Conservation (phyloP, 805 yeast species). For the Ogataea kodamae region DNA sequence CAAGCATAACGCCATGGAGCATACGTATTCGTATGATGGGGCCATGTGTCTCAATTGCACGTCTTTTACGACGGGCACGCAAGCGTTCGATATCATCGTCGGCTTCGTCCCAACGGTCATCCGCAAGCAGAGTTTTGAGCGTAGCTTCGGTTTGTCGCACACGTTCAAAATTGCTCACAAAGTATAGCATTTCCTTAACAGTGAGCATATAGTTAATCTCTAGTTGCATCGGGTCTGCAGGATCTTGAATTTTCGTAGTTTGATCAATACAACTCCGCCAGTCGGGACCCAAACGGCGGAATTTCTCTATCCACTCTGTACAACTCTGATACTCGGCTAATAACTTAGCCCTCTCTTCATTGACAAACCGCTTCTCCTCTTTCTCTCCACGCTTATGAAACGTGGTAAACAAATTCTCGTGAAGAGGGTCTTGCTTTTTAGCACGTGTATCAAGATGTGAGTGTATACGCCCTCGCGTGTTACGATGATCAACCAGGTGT, state of each 20-base stretch:
- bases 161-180: slow-evolving; percentile 36
- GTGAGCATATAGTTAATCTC: slow-evolving; percentile 50
- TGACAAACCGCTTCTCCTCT: slow-evolving; percentile 59
- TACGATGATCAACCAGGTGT: slow-evolving; percentile 19
- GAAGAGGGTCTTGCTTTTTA: slow-evolving; percentile 40
- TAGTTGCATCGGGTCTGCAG: slow-evolving; percentile 47
- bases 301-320: slow-evolving; percentile 40
- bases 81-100: slow-evolving; percentile 15
- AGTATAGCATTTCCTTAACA: slow-evolving; percentile 40
- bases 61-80: slow-evolving; percentile 9
- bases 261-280: slow-evolving; percentile 11
- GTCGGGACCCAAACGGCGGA: slow-evolving; percentile 21
- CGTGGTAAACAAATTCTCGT: slow-evolving; percentile 39
- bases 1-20: slow-evolving; percentile 36
- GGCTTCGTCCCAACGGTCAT: slow-evolving; percentile 30
- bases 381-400: slow-evolving; percentile 60
- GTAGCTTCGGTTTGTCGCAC: slow-evolving; percentile 37
- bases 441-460: not conserved
- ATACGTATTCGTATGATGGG: slow-evolving; percentile 37
- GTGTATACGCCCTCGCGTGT: slow-evolving; percentile 2
- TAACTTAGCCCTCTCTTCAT: slow-evolving; percentile 50
- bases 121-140: slow-evolving; percentile 29
- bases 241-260: slow-evolving; percentile 43
- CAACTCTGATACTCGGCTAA: slow-evolving; percentile 56
- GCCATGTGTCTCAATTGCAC: slow-evolving; percentile 32